Evolutionary conservation across 768 basidiomycete genomes (phyloP), one percentile per base, ranked within the genome.

Genomic region (Serendipita sp.): DNA sequence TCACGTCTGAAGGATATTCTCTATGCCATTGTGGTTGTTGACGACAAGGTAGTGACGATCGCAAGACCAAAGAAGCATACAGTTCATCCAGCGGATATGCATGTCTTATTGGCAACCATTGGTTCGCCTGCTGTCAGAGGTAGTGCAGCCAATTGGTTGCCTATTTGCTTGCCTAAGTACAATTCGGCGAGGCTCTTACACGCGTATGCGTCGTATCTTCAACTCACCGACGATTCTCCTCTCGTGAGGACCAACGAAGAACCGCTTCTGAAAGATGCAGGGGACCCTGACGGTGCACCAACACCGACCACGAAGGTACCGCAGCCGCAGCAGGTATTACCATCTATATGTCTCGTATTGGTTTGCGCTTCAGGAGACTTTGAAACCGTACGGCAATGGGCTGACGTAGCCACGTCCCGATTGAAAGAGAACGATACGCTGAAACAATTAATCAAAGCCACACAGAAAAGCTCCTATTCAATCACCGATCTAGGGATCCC

Each of bases 161-260:
- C 96, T 2, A 82, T 99, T 54, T 98, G 96, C 72, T 81, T 99
- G 2, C 95, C 96, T 0, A 93, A 92, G 73, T 98, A 90, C 78
- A 92, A 97, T 70, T 78, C 90, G 0, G 76, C 84, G 3, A 87
- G 87, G 1, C 97, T 97, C 73, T 85, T 95, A 32, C 92, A 99
- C 72, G 88, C 91, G 11, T 96, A 94, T 70, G 81, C 97, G 47
- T 81, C 83, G 2, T 91, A 88, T 62, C 30, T 69, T 38, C 63
- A 71, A 71, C 53, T 77, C 71, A 7, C 60, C 18, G 45, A 66
- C 30, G 38, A 41, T 41, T 13, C 38, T 41, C 45, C 63, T 32
- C 45, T 16, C 37, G 1, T 8, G 18, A 64, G 45, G 4, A 24
- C 48, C 16, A 45, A 11, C 18, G n/a, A n/a, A n/a, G 28, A 24